Conservation (phyloP, 805 yeast species). For the Candida palmyrensis region DNA sequence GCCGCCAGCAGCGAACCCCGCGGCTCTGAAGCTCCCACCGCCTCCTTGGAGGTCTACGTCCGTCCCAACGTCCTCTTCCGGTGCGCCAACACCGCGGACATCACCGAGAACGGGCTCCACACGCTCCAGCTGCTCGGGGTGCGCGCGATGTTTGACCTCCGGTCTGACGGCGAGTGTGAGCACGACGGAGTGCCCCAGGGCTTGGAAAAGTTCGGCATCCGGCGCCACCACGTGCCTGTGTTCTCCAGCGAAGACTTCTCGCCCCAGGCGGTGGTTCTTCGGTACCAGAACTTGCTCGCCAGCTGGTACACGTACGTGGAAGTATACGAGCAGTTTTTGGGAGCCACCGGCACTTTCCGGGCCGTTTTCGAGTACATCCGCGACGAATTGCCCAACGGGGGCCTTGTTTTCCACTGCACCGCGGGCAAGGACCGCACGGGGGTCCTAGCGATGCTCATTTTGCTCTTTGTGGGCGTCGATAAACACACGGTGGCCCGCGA, state of each 20-base stretch:
- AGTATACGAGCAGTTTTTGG: constrained; percentile 58
- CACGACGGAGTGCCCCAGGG: constrained; percentile 38
- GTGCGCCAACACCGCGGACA: constrained; percentile 52
- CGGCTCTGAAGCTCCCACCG: background rate
- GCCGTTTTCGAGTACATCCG: constrained; percentile 50
- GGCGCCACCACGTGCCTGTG: constrained; percentile 53
- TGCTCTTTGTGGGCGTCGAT: constrained; percentile 62
- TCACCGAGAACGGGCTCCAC: constrained; percentile 47
- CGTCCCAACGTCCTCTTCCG: constrained; percentile 54
- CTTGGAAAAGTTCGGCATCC: constrained; percentile 38
- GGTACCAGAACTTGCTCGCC: constrained; percentile 49
- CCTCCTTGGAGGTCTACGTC: constrained; percentile 30
- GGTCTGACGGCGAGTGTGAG: constrained; percentile 54
- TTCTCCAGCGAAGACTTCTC: constrained; percentile 50
- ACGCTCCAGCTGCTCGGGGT: constrained; percentile 42
- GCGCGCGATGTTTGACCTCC: constrained; percentile 57
- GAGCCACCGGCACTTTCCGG: constrained; percentile 45
- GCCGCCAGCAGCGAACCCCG: background rate
- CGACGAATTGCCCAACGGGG: constrained; percentile 32
- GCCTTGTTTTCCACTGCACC: constrained; percentile 66
- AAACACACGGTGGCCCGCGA: constrained; percentile 63
- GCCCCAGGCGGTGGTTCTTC: constrained; percentile 57
- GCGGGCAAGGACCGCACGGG: constrained; percentile 91
- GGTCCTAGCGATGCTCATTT: constrained; percentile 59
- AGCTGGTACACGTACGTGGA: constrained; percentile 59